phyloP scores from a whole-genome alignment of 495 filamentous ascomycete genomes.

The Geoglossum glabrum region DNA sequence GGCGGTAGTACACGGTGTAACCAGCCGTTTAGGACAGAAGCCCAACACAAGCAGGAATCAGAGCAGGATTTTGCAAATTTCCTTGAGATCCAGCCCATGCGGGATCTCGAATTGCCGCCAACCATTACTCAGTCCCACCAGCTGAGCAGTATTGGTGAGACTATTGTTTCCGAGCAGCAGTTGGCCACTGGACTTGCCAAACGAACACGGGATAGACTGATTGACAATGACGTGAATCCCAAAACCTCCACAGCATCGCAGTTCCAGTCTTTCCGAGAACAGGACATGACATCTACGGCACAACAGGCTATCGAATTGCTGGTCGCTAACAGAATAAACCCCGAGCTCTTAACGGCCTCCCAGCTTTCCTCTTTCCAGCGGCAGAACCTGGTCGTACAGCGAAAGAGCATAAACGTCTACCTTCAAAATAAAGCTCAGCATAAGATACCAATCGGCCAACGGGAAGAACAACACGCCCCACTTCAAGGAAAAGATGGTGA shows the following conservation, averaged over 20 bases:
- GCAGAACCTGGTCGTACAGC: conserved; percentile 38
- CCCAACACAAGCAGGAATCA: not conserved
- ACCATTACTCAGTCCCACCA: not conserved
- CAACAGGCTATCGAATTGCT: conserved; percentile 25
- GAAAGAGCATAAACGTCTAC: conserved; percentile 72
- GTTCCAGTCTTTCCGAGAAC: conserved; percentile 47
- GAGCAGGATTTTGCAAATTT: not conserved
- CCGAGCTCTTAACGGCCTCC: conserved; percentile 47
- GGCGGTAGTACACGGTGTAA: not conserved
- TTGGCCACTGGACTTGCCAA: not conserved
- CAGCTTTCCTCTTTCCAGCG: conserved; percentile 55
- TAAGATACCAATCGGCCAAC: conserved; percentile 36
- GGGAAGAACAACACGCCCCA: conserved; percentile 25
- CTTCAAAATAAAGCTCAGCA: conserved; percentile 62
- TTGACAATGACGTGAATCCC: conserved; percentile 57
- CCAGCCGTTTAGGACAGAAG: not conserved
- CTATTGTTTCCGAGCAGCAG: not conserved
- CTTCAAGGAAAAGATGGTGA: not conserved
- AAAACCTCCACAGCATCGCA: conserved; percentile 52
- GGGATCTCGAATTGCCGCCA: not conserved
- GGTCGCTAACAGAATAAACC: conserved; percentile 53
- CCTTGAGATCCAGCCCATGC: not conserved
- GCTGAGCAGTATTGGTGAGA: not conserved
- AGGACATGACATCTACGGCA: conserved; percentile 21
- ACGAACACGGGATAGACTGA: conserved; percentile 24